A percentile compares a stretch with the other conserved stretches of the same genome.
phyloP scores from a whole-genome alignment of 2,329 filamentous ascomycete species.

The Metarhizium anisopliae region DNA sequence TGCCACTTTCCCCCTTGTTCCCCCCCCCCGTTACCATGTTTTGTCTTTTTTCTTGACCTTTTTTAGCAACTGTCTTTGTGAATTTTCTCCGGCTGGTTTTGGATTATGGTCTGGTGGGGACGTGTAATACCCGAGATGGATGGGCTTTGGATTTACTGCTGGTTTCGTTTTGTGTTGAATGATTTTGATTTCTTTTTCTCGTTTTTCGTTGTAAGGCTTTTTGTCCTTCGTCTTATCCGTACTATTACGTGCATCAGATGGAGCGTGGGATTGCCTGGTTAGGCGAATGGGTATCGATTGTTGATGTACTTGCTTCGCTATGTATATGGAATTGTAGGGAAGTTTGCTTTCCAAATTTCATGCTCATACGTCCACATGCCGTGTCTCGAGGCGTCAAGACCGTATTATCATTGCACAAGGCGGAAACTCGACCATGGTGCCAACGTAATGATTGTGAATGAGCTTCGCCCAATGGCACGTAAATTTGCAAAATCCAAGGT shows the following conservation, averaged over 20 bases:
- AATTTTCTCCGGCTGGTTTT: background rate
- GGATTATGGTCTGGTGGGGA: background rate
- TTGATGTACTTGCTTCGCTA: background rate
- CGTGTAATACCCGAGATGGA: conserved; percentile 8
- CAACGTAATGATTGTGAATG: background rate
- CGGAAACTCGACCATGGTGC: too few species aligned
- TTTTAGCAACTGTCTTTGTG: background rate
- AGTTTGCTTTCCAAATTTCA: background rate
- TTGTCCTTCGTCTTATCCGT: conserved; percentile 4
- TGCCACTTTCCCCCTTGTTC: background rate
- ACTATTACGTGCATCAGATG: conserved; percentile 8
- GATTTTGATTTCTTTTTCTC: conserved; percentile 11
- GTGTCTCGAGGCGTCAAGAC: background rate
- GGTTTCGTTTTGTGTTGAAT: conserved; percentile 6
- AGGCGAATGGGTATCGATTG: conserved; percentile 1
- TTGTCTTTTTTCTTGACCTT: background rate
- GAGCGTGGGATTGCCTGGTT: conserved; percentile 5
- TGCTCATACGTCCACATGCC: background rate
- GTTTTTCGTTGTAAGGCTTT: conserved; percentile 6
- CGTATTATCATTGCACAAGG: too few species aligned
- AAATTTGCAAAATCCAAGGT: too few species aligned
- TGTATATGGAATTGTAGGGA: background rate
- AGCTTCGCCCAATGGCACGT: too few species aligned
- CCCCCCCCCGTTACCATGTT: background rate
- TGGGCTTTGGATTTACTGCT: conserved; percentile 1